Conservation (phyloP, 257 asterid genomes). For the Solanum stenotomum region DNA sequence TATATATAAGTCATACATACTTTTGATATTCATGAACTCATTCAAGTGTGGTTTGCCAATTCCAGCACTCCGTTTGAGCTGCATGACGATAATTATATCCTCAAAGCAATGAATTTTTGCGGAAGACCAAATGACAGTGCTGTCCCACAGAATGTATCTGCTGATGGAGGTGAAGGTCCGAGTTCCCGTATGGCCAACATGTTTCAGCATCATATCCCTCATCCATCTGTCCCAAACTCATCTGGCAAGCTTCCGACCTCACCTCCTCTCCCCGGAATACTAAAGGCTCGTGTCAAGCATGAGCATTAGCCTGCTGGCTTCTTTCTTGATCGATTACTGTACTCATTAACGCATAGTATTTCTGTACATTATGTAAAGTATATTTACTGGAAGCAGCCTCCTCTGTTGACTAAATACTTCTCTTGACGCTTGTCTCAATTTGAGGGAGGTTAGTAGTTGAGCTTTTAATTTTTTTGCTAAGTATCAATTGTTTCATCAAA, state of each 20-base stretch:
- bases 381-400: slow-evolving; percentile 2
- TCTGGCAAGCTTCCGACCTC: slow-evolving; percentile 49
- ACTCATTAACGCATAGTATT: slow-evolving; percentile 11
- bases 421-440: background rate
- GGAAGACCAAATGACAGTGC: slow-evolving; percentile 34
- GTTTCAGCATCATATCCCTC: slow-evolving; percentile 38
- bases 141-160: slow-evolving; percentile 7
- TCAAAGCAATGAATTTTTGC: slow-evolving; percentile 79
- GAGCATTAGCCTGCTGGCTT: slow-evolving; percentile 36
- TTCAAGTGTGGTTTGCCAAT: background rate
- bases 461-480: background rate
- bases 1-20: background rate
- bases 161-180: slow-evolving; percentile 61
- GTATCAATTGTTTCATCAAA: background rate
- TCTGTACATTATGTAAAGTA: slow-evolving; percentile 49
- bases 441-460: background rate
- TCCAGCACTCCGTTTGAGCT: slow-evolving; percentile 97
- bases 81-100: slow-evolving; percentile 86
- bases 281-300: slow-evolving; percentile 79
- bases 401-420: background rate
- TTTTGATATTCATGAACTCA: background rate
- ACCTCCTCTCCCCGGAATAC: slow-evolving; percentile 80
- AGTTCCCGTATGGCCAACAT: slow-evolving; percentile 45
- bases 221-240: slow-evolving; percentile 24
- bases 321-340: background rate